A percentile compares a stretch with the other conserved stretches of the same genome.
phyloP scores from a whole-genome alignment of 441 rosid species.

The Euphorbia schlechtendalii region DNA sequence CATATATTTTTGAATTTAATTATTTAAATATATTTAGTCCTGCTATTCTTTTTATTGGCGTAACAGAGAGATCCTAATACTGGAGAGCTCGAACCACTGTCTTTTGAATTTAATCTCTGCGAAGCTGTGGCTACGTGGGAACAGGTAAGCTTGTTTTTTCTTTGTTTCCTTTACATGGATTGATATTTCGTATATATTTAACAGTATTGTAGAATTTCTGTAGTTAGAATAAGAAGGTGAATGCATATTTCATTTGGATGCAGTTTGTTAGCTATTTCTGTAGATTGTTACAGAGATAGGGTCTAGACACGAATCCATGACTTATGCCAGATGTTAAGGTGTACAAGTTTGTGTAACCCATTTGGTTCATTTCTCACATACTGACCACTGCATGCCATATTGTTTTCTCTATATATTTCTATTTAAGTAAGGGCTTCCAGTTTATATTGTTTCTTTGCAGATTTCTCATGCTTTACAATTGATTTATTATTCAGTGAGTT shows the following conservation, averaged over 20 bases:
- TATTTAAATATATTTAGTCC: neutral
- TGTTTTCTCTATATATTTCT: neutral
- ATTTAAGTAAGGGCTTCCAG: neutral
- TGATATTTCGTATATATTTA: neutral
- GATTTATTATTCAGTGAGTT: conserved; percentile 47
- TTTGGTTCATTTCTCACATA: neutral
- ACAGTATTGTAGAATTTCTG: neutral
- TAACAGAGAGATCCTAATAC: conserved; percentile 81
- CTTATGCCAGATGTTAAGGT: neutral
- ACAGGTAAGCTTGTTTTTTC: conserved; percentile 46
- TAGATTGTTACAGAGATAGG: neutral
- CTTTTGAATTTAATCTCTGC: conserved; percentile 71
- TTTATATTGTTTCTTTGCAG: neutral
- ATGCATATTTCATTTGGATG: neutral
- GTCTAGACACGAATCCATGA: neutral
- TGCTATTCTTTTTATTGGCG: neutral
- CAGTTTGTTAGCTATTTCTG: neutral
- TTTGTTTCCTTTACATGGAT: neutral
- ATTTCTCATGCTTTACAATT: conserved; percentile 25
- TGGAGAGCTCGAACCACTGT: conserved; percentile 71
- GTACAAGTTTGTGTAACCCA: neutral
- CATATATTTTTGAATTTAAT: neutral
- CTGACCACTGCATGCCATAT: neutral
- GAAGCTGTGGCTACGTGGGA: conserved; percentile 98
- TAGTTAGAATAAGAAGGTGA: neutral